Base-by-base conservation (phyloP, 2,329 filamentous ascomycete species). In the Venturia pyrina region DNA sequence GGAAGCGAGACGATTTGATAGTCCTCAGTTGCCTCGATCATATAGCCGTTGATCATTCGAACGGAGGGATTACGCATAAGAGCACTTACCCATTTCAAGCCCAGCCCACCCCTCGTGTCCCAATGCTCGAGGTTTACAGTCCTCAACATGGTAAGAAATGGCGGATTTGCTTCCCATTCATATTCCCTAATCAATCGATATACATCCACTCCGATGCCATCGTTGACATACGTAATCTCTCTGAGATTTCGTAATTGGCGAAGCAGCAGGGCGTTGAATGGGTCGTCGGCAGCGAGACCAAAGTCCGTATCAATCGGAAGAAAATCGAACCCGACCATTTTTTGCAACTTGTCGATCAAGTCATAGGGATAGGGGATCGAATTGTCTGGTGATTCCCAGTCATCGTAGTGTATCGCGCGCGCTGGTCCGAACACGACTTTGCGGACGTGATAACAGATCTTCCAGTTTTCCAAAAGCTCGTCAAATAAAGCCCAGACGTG, bases 221-320 rank as follows among this genome's bases (percentile, higher is more conserved):
- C 24, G 37, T 43, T 32, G 24, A 62, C 37, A 19, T 19, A 32
- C 17, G 21, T 62, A 2, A 62, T 15, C 8, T 24, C 59, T 13
- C 24, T 32, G 19, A 62, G 37, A 24, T 44, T 62, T 46, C 37
- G 59, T n/a, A 62, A 62, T 40, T 62, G 59, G 59, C 59, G 19
- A 44, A 62, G 8, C 34, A 62, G 28, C n/a, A 40, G 21, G 37
- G 28, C 37, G 59, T 43, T 62, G 37, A 62, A 37, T 44, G 59
- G 32, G 24, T 62, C 59, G 34, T 62, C 59, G 19, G 6, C 13
- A 6, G 37, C 37, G 37, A 15, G 3, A 19, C 44, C 37, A 17
- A 62, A 24, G 5, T 1, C 17, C 3, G 3, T 17, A 24, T 43
- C 32, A 17, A 32, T 11, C 19, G 37, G 37, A 24, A 62, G 28